A percentile compares a stretch with the other conserved stretches of the same genome.
Conservation (phyloP, 2,329 filamentous ascomycete species). For the Paecilomyces sp. region DNA sequence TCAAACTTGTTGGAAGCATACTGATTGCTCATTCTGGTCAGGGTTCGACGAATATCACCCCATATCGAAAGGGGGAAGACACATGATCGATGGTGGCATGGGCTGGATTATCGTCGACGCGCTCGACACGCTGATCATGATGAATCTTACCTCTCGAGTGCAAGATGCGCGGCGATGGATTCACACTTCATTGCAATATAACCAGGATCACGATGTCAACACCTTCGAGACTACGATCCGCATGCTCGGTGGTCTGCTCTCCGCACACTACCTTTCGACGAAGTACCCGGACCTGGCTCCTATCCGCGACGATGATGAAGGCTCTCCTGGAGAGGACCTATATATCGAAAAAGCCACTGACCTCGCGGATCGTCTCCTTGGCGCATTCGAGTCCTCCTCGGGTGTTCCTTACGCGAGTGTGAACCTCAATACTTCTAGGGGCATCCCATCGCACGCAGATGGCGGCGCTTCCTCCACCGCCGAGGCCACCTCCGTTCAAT, state of each 20-base stretch:
- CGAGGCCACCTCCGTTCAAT: constrained; percentile 83
- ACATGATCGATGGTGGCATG: constrained; percentile 83
- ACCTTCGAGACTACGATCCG: constrained; percentile 21
- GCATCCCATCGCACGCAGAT: constrained; percentile 75
- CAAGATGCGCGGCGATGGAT: constrained; percentile 86
- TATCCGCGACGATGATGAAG: constrained; percentile 62
- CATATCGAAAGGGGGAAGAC: constrained; percentile 65
- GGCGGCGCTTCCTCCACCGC: constrained; percentile 87
- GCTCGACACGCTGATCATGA: constrained; percentile 92
- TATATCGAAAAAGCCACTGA: constrained; percentile 96
- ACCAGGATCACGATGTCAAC: constrained; percentile 73
- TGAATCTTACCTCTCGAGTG: constrained; percentile 88
- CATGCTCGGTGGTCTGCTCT: constrained; percentile 19
- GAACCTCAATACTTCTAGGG: constrained; percentile 69
- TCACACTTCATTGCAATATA: constrained; percentile 68
- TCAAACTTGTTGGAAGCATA: background rate
- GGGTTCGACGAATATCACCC: constrained; percentile 73
- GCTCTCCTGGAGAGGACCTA: constrained; percentile 72
- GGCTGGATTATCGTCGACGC: constrained; percentile 98
- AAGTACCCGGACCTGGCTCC: constrained; percentile 73
- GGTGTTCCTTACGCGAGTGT: constrained; percentile 88
- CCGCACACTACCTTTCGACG: constrained; percentile 72
- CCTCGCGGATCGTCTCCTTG: constrained; percentile 76
- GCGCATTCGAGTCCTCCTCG: constrained; percentile 79
- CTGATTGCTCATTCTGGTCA: constrained; percentile 17